Evolutionary conservation across 495 filamentous ascomycete species (phyloP).

Genomic region (Usnea hakonensis): DNA sequence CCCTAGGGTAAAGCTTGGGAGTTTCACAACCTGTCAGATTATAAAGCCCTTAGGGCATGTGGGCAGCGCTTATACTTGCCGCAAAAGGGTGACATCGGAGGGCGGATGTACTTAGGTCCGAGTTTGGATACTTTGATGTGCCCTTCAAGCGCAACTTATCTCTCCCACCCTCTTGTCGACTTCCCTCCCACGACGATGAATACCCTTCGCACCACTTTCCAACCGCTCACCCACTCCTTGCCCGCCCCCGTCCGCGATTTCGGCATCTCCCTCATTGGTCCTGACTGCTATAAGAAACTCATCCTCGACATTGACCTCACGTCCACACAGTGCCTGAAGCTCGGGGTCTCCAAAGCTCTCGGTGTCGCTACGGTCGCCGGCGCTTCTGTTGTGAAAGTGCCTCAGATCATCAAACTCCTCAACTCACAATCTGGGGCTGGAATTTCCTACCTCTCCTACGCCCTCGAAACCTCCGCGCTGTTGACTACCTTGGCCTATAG

Average conservation of each 20-base stretch:
- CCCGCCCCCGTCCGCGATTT: slow-evolving; percentile 69
- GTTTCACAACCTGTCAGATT: no score
- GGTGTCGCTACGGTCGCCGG: slow-evolving; percentile 87
- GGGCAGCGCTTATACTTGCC: no score
- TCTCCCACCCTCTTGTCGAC: neutral
- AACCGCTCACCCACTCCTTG: slow-evolving; percentile 71
- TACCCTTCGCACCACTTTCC: slow-evolving; percentile 56
- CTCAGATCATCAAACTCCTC: slow-evolving; percentile 87
- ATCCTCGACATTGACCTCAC: slow-evolving; percentile 71
- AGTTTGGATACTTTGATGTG: no score
- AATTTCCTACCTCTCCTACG: slow-evolving; percentile 80
- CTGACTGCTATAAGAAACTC: slow-evolving; percentile 72
- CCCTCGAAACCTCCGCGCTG: slow-evolving; percentile 79
- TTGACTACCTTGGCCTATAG: slow-evolving; percentile 87
- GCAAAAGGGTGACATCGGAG: no score
- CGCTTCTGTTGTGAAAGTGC: slow-evolving; percentile 85
- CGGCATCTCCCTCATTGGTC: slow-evolving; percentile 71
- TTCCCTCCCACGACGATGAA: slow-evolving; percentile 25
- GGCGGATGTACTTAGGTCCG: no score
- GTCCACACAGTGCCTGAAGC: slow-evolving; percentile 67
- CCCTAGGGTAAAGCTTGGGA: no score
- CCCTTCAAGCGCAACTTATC: neutral
- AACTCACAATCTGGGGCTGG: slow-evolving; percentile 69
- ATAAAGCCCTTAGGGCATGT: no score
- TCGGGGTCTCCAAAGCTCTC: slow-evolving; percentile 83